phyloP scores from a whole-genome alignment of 768 basidiomycete genomes.

The Leccinum uliginosum region DNA sequence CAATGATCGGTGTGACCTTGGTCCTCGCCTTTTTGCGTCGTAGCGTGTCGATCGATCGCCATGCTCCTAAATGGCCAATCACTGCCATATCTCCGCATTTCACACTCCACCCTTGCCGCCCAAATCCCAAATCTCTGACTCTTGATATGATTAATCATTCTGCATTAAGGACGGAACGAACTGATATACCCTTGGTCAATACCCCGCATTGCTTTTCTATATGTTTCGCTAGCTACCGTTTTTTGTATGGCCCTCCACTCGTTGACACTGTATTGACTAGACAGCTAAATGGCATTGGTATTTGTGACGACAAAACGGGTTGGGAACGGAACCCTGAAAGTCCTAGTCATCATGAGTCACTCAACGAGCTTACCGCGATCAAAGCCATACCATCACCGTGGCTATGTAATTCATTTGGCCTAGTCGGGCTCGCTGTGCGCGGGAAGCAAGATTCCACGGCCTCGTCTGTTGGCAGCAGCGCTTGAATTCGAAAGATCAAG shows the following conservation, averaged over 20 bases:
- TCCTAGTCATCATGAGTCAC: constrained; percentile 5
- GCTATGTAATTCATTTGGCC: constrained; percentile 9
- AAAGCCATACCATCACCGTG: background rate
- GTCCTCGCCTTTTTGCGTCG: constrained; percentile 2
- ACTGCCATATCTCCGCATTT: constrained; percentile 4
- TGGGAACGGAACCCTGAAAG: no score
- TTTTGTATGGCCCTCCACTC: background rate
- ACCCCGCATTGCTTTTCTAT: constrained; percentile 10
- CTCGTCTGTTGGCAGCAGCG: background rate
- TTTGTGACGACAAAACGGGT: background rate
- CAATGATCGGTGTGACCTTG: constrained; percentile 11
- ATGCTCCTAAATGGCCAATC: constrained; percentile 1
- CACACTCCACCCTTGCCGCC: constrained; percentile 4
- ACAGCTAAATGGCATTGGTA: background rate
- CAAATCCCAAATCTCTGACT: background rate
- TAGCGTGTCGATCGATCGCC: constrained; percentile 23
- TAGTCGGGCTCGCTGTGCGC: background rate
- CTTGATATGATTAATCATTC: constrained; percentile 1
- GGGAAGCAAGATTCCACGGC: background rate
- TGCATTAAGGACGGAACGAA: constrained; percentile 8
- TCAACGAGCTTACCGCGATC: background rate
- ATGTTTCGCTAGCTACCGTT: constrained; percentile 9
- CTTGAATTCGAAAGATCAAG: no score
- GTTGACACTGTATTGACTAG: constrained; percentile 13
- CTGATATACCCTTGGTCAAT: constrained; percentile 24